These are phyloP conservation scores for Ceratocystis cubensis DNA, from an alignment of 2,329 filamentous ascomycete species.

Conservation along the genomic window DNA sequence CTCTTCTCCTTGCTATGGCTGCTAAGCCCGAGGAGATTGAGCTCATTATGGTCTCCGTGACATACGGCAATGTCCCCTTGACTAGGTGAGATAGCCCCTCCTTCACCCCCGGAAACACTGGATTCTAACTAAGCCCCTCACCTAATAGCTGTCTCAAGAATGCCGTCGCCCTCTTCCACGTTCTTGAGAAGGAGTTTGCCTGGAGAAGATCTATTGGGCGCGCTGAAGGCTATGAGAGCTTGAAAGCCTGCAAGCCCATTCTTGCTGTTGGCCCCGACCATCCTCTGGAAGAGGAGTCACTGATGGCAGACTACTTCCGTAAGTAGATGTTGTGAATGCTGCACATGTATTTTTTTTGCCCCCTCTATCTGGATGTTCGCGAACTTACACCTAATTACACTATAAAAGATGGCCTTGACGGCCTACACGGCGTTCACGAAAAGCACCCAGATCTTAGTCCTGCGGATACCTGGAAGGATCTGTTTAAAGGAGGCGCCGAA, in stretches of 20 bases:
- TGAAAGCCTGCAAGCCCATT: slow-evolving; percentile 63
- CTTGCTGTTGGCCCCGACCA: slow-evolving; percentile 79
- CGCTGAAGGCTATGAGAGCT: slow-evolving; percentile 56
- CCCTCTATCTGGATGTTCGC: background rate
- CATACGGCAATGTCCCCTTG: slow-evolving; percentile 86
- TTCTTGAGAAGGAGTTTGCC: slow-evolving; percentile 74
- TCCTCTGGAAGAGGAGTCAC: slow-evolving; percentile 67
- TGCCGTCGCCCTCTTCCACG: slow-evolving; percentile 78
- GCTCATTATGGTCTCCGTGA: slow-evolving; percentile 72
- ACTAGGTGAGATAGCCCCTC: slow-evolving; percentile 43
- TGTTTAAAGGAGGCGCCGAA: slow-evolving; percentile 39
- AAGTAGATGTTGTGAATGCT: slow-evolving; percentile 27
- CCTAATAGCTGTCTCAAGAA: slow-evolving; percentile 61
- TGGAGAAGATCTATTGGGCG: slow-evolving; percentile 64
- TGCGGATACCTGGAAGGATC: slow-evolving; percentile 57
- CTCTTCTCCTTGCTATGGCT: slow-evolving; percentile 74
- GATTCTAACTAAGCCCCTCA: slow-evolving; percentile 1
- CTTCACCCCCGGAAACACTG: background rate
- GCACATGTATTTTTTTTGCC: background rate
- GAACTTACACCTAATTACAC: background rate
- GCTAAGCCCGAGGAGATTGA: slow-evolving; percentile 74
- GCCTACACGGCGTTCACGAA: slow-evolving; percentile 62
- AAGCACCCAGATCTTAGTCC: slow-evolving; percentile 64
- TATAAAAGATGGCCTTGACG: slow-evolving; percentile 55
- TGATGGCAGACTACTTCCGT: slow-evolving; percentile 85